Conservation (phyloP, 441 rosid species). For the Flueggea neowawraea region DNA sequence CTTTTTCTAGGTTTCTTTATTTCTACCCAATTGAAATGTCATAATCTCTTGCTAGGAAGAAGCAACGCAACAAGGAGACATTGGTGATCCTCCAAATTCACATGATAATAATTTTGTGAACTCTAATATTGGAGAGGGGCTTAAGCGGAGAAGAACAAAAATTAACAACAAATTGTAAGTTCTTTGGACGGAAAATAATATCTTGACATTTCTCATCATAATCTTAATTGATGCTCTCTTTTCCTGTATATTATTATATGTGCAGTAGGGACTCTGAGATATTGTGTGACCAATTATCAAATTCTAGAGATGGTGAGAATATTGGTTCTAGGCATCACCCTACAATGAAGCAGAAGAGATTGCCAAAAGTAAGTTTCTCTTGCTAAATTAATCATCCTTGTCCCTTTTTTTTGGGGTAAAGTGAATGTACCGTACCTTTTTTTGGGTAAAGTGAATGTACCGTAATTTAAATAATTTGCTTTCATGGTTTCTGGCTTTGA, state of each 20-base stretch:
- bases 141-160: slow-evolving; percentile 42
- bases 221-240: not conserved
- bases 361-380: slow-evolving; percentile 33
- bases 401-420: not conserved
- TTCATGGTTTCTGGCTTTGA: not conserved
- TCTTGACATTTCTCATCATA: not conserved
- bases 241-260: slow-evolving; percentile 15
- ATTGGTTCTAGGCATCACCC: slow-evolving; percentile 13
- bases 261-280: slow-evolving; percentile 26
- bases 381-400: not conserved
- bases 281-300: slow-evolving; percentile 20
- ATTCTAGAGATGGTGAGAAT: slow-evolving; percentile 21
- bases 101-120: slow-evolving; percentile 21
- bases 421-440: no score
- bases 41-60: slow-evolving; percentile 33
- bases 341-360: slow-evolving; percentile 22
- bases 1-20: not conserved
- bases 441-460: no score
- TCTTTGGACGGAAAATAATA: not conserved
- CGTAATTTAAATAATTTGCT: not conserved
- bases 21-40: slow-evolving; percentile 8
- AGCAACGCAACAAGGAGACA: slow-evolving; percentile 26
- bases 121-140: slow-evolving; percentile 24
- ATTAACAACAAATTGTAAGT: slow-evolving; percentile 35
- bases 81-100: slow-evolving; percentile 13